Percentiles rank a stretch among this genome's conserved stretches.
These are phyloP conservation scores for Barnettozyma vustinii DNA, from an alignment of 805 yeast species.

Conservation along the genomic window DNA sequence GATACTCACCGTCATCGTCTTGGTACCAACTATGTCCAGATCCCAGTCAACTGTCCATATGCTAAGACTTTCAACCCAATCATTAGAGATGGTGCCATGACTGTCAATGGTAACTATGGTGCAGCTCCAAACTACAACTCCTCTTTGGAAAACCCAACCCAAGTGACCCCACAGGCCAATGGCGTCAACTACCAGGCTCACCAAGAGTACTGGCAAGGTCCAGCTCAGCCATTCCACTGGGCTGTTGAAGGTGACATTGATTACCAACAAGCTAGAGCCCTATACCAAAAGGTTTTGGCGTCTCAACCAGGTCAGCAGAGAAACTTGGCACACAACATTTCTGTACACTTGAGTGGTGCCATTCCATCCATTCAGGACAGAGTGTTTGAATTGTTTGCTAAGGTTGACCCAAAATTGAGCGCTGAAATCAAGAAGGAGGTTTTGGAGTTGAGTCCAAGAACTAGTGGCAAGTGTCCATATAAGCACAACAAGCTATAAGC, in stretches of 20 bases:
- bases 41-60: slow-evolving; percentile 86
- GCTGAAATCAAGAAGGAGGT: slow-evolving; percentile 60
- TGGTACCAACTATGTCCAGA: slow-evolving; percentile 69
- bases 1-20: slow-evolving; percentile 84
- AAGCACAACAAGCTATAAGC: slow-evolving; percentile 18
- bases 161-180: slow-evolving; percentile 24
- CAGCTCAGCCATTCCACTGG: slow-evolving; percentile 88
- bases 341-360: slow-evolving; percentile 68
- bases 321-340: slow-evolving; percentile 77
- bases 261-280: slow-evolving; percentile 67
- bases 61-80: slow-evolving; percentile 59
- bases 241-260: slow-evolving; percentile 60
- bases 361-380: slow-evolving; percentile 71
- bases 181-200: slow-evolving; percentile 42
- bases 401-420: slow-evolving; percentile 68
- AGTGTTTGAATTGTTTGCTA: slow-evolving; percentile 69
- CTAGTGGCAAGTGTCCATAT: slow-evolving; percentile 19
- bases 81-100: slow-evolving; percentile 80
- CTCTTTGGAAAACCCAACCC: slow-evolving; percentile 32
- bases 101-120: slow-evolving; percentile 66
- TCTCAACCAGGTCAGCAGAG: slow-evolving; percentile 78
- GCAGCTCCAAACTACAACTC: slow-evolving; percentile 71
- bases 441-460: slow-evolving; percentile 33
- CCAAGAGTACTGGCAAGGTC: slow-evolving; percentile 78
- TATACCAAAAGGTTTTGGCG: slow-evolving; percentile 66